Evolutionary conservation across 108 stramenopile species (phyloP).

Genomic region (Pseudonitzschia multistriata): DNA sequence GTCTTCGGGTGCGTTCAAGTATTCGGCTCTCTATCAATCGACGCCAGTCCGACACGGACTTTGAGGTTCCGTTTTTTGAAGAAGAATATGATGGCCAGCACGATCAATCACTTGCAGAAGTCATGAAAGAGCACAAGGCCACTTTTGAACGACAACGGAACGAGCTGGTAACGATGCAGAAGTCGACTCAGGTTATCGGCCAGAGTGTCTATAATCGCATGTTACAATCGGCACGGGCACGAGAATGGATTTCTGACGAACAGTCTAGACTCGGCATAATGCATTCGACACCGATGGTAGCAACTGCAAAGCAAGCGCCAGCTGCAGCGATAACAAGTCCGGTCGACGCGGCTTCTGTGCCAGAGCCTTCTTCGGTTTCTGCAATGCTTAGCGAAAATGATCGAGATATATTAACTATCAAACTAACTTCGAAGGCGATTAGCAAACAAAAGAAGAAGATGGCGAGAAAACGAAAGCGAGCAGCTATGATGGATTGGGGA

Average conservation of each 20-base stretch:
- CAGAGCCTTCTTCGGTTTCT: slow-evolving; percentile 23
- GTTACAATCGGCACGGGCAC: slow-evolving; percentile 29
- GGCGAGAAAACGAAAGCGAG: slow-evolving; percentile 5
- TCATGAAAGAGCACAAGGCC: slow-evolving; percentile 63
- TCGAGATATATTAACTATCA: slow-evolving; percentile 21
- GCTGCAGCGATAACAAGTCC: not conserved
- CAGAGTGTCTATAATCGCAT: slow-evolving; percentile 31
- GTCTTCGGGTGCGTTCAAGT: slow-evolving; percentile 22
- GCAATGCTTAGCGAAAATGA: slow-evolving; percentile 25
- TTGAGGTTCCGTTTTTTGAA: slow-evolving; percentile 84
- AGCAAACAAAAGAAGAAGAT: not conserved
- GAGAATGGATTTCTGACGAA: slow-evolving; percentile 40
- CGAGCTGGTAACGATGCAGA: slow-evolving; percentile 48
- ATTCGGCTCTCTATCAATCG: slow-evolving; percentile 22
- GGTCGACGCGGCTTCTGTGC: not conserved
- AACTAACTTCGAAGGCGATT: slow-evolving; percentile 4
- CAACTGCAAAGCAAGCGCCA: not conserved
- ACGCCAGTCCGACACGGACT: slow-evolving; percentile 56
- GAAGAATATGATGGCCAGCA: slow-evolving; percentile 64
- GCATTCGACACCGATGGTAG: not conserved
- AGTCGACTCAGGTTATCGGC: slow-evolving; percentile 41
- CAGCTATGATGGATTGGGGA: not conserved
- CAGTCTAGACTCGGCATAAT: slow-evolving; percentile 20
- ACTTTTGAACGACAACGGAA: slow-evolving; percentile 69
- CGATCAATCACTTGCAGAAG: slow-evolving; percentile 68